Percentiles rank a stretch among this genome's conserved stretches.
phyloP scores from a whole-genome alignment of 176 grass and related monocot species.

The Ensete ventricosum region DNA sequence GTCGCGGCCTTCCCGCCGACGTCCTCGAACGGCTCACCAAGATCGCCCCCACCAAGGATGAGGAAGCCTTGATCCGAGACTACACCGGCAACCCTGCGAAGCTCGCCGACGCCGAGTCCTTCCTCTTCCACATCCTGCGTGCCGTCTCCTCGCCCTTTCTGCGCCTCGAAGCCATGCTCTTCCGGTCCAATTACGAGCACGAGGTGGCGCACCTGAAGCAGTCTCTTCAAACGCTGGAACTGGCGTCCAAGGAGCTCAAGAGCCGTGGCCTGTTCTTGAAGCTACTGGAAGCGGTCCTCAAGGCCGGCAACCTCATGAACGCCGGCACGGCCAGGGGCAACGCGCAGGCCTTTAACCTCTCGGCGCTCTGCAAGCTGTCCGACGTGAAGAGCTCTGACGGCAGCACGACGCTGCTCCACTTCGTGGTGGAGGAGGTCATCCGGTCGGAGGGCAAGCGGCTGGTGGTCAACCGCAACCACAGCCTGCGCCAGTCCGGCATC shows the following conservation, averaged over 20 bases:
- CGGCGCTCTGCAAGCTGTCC: conserved; percentile 64
- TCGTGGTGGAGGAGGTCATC: conserved; percentile 82
- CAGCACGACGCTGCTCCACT: conserved; percentile 66
- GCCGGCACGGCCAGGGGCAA: conserved; percentile 86
- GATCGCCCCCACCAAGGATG: conserved; percentile 15
- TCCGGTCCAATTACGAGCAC: conserved; percentile 58
- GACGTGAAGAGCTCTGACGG: conserved; percentile 94
- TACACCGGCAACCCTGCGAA: conserved; percentile 18
- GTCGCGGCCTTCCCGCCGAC: conserved; percentile 19
- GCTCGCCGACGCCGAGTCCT: conserved; percentile 23
- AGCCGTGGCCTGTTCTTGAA: conserved; percentile 72
- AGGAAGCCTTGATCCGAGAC: background rate
- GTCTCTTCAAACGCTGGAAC: conserved; percentile 48
- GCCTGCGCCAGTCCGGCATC: conserved; percentile 43
- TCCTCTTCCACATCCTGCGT: conserved; percentile 28
- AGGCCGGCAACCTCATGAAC: conserved; percentile 95
- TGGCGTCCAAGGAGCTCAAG: conserved; percentile 79
- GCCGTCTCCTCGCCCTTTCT: conserved; percentile 17
- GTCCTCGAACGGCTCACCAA: conserved; percentile 20
- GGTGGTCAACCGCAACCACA: conserved; percentile 64
- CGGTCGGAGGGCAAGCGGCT: conserved; percentile 73
- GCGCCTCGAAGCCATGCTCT: conserved; percentile 58
- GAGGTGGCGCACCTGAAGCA: conserved; percentile 57
- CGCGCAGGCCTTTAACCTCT: conserved; percentile 87
- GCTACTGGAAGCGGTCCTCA: conserved; percentile 91